A percentile compares a stretch with the other conserved stretches of the same genome.
Conservation (phyloP, 169 alveolate genomes). For the Plasmodium gaboni region DNA sequence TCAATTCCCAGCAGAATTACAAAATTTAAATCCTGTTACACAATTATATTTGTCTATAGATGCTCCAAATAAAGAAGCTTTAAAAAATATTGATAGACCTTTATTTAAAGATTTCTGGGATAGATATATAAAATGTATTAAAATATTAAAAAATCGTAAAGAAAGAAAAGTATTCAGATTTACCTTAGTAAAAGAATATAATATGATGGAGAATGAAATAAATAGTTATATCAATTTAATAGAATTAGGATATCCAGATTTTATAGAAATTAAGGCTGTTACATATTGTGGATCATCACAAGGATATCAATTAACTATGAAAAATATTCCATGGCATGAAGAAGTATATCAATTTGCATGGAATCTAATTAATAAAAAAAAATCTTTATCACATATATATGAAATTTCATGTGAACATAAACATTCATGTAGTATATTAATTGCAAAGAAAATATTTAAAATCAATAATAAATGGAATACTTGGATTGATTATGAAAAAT, state of each 20-base stretch:
- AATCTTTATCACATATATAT: constrained; percentile 78
- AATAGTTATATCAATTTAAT: constrained; percentile 86
- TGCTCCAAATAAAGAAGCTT: constrained; percentile 85
- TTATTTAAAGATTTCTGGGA: constrained; percentile 91
- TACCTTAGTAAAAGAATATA: constrained; percentile 87
- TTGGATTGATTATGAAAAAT: constrained; percentile 90
- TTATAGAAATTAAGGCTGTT: constrained; percentile 92
- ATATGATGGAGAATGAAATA: constrained; percentile 81
- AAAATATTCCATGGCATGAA: constrained; percentile 90
- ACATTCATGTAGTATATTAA: constrained; percentile 89
- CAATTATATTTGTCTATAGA: constrained; percentile 88
- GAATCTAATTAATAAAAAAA: constrained; percentile 75
- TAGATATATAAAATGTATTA: constrained; percentile 86
- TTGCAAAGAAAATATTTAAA: constrained; percentile 84
- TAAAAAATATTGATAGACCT: constrained; percentile 89
- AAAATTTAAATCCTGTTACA: constrained; percentile 87
- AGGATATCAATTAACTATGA: constrained; percentile 88
- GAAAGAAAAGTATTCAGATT: constrained; percentile 90
- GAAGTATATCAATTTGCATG: constrained; percentile 80
- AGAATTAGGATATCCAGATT: constrained; percentile 87
- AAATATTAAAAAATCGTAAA: constrained; percentile 81
- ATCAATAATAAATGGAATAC: constrained; percentile 91
- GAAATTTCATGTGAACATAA: constrained; percentile 91
- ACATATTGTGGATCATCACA: constrained; percentile 92
- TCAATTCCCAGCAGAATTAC: constrained; percentile 91